These are phyloP conservation scores for Bacidia rubella DNA, from an alignment of 495 filamentous ascomycete species.

Conservation along the genomic window DNA sequence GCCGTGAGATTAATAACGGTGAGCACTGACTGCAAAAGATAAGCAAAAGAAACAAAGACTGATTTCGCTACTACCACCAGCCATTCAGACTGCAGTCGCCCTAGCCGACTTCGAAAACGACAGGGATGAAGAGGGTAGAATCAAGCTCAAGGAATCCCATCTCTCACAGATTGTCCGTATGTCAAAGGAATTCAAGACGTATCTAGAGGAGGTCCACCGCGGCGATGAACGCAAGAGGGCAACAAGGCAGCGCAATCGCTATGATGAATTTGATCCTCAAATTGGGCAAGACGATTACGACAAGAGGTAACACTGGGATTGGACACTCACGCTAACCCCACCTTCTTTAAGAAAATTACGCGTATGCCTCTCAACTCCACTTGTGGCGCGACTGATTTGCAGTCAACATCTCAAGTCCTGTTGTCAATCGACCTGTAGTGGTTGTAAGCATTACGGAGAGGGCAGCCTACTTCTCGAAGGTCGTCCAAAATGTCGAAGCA, in stretches of 20 bases:
- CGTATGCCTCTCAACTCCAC: too few relatives aligned
- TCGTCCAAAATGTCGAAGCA: too few relatives aligned
- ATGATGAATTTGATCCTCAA: neutral
- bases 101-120: constrained; percentile 14
- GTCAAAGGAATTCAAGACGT: constrained; percentile 17
- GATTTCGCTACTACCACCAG: neutral
- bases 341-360: too few relatives aligned
- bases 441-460: too few relatives aligned
- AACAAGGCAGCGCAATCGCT: neutral
- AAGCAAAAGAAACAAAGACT: neutral
- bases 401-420: too few relatives aligned
- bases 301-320: too few relatives aligned
- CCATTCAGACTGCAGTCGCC: constrained; percentile 20
- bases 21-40: neutral
- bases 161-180: constrained; percentile 14
- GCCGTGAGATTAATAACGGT: constrained; percentile 20
- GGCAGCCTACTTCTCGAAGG: too few relatives aligned
- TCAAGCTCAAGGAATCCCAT: constrained; percentile 10
- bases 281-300: too few relatives aligned
- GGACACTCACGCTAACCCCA: too few relatives aligned
- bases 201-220: constrained; percentile 10
- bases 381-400: too few relatives aligned
- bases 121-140: constrained; percentile 13
- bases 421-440: too few relatives aligned
- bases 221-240: constrained; percentile 1